A percentile compares a stretch with the other conserved stretches of the same genome.
Conservation (phyloP, 2,329 filamentous ascomycete genomes). For the Penicillium sp. region DNA sequence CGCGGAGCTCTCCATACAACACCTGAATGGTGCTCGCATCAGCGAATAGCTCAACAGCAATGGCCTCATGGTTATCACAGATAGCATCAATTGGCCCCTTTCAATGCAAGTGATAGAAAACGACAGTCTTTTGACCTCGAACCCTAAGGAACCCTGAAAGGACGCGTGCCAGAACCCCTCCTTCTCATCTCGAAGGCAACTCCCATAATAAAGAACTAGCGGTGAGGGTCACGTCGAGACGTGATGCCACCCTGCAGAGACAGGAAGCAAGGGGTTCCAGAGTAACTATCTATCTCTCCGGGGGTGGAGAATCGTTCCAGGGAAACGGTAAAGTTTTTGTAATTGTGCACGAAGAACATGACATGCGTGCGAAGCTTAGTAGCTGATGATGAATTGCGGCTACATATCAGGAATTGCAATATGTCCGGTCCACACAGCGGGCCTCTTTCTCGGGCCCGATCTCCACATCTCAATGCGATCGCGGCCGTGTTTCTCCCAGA, state of each 20-base stretch:
- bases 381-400: neutral
- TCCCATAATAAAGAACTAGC: conserved; percentile 12
- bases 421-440: neutral
- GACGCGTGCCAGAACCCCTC: neutral
- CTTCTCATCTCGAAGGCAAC: neutral
- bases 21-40: no score
- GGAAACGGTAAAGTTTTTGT: neutral
- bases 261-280: conserved; percentile 17
- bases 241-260: conserved; percentile 18
- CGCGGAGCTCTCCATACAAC: neutral
- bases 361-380: conserved; percentile 3
- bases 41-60: neutral
- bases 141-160: neutral
- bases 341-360: neutral
- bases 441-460: neutral
- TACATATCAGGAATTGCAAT: neutral
- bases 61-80: neutral
- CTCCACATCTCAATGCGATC: neutral
- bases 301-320: neutral
- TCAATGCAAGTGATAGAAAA: conserved; percentile 1
- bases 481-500: neutral
- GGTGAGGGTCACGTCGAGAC: conserved; percentile 14
- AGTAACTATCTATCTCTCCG: neutral
- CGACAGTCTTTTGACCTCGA: neutral
- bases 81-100: neutral